Evolutionary conservation across 257 asterid genomes (phyloP), one percentile per base, ranked within the genome.

Genomic region (Jacaranda mimosifolia): DNA sequence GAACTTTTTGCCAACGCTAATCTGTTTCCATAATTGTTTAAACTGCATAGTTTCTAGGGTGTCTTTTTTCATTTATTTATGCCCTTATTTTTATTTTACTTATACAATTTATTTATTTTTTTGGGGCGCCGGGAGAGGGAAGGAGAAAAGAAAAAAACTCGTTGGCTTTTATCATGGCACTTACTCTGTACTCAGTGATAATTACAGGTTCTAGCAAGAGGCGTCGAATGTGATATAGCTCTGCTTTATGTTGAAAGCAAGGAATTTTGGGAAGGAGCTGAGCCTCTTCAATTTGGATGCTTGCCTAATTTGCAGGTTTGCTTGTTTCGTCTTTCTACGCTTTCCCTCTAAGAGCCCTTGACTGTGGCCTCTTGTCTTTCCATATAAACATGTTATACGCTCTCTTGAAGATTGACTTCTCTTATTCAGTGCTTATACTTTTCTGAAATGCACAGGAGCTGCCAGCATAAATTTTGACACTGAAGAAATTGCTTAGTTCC

Each of bases 201-300:
- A 80, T 79, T 77, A 38, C 84, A 93, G 98, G 97, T 93, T 71
- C 86, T 93, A 67, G 97, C 98, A n/a, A 86, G 91, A 85, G 98
- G 96, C 46, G 83, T 93, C 76, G 98, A 89, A 77, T 93, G 98
- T 78, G 98, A 93, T 82, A 86, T 91, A 87, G 98, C 98, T 81
- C 87, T 93, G 77, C 94, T 93, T 72, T 88, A 91, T 4, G 96
- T 93, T 72, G 98, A 93, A 81, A 88, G 87, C 80, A 75, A 87
- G 80, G 93, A 90, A 62, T 93, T 93, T 67, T 93, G 98, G 98
- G 80, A 91, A 81, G 97, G 93, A 86, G 86, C 87, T 43, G 93
- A 93, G 70, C 93, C 98, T 57, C 96, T 93, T 71, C 83, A 68
- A 26, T 85, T 93, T 42, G 98, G 98, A 45, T 85, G 78, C 67